These are phyloP conservation scores for Leptosphaerulina australis DNA, from an alignment of 2,329 filamentous ascomycete genomes.

Conservation along the genomic window DNA sequence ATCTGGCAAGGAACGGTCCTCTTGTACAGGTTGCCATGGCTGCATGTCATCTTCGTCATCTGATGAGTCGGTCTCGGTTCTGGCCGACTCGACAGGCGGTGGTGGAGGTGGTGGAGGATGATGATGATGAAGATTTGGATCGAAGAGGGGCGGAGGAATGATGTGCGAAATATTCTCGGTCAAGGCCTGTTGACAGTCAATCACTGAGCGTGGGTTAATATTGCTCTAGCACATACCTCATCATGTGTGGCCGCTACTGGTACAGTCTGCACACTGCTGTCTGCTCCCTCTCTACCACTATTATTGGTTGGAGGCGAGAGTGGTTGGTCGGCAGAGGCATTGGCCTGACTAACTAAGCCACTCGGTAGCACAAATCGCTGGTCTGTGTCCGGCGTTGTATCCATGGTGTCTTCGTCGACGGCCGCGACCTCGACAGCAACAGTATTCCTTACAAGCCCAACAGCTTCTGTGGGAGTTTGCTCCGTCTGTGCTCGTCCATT, in stretches of 20 bases:
- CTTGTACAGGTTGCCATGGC: conserved; percentile 60
- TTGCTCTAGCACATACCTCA: conserved; percentile 23
- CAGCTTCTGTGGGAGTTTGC: conserved; percentile 10
- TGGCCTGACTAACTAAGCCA: conserved; percentile 23
- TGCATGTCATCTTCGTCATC: conserved; percentile 47
- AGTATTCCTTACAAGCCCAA: conserved; percentile 19
- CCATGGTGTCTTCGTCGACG: conserved; percentile 49
- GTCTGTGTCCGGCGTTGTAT: conserved; percentile 45
- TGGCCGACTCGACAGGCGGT: conserved; percentile 38
- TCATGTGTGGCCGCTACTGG: conserved; percentile 9
- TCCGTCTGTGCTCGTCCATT: conserved; percentile 18
- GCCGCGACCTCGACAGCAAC: conserved; percentile 40
- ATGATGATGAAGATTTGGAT: conserved; percentile 29
- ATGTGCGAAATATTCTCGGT: conserved; percentile 23
- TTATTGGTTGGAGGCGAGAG: conserved; percentile 25
- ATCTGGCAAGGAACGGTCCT: conserved; percentile 62
- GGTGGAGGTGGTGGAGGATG: conserved; percentile 43
- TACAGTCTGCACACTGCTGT: conserved; percentile 18
- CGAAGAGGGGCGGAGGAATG: conserved; percentile 32
- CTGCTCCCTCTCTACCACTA: conserved; percentile 10
- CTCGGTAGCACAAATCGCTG: conserved; percentile 33
- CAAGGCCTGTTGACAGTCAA: conserved; percentile 24
- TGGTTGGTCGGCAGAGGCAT: conserved; percentile 19
- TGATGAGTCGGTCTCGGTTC: conserved; percentile 43
- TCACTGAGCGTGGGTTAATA: neutral